Base-by-base conservation (phyloP, 2,329 filamentous ascomycete genomes). In the Cladosporium austrohemisphaericum region DNA sequence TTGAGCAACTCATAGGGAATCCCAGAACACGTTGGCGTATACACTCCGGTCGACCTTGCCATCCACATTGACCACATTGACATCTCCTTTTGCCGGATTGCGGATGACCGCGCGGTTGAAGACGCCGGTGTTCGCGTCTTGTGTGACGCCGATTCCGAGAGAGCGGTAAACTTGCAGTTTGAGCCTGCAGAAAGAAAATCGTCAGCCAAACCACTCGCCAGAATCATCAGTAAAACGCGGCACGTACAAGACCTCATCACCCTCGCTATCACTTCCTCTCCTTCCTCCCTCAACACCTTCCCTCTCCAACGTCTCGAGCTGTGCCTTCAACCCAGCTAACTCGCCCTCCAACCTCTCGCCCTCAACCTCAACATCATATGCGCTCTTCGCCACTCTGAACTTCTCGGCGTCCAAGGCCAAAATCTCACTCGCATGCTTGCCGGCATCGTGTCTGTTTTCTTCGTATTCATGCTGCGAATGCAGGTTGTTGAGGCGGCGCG, bases 1-100 rank as follows among this genome's bases (percentile, higher is more conserved):
- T n/a, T n/a, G n/a, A n/a, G n/a, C n/a, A n/a, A n/a, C n/a, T 61
- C 74, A 94, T 67, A 96, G 76, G 23, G 84, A 92, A 62, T 89
- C 79, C 93, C 93, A 98, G 65, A 97, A 94, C 67, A 95, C 95
- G 62, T 95, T 94, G 18, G 91, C 88, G 63, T 96, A 95, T 65
- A 94, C 96, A 67, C 86, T 92, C 54, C 84, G 79, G 51, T 88
- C 92, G 67, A 95, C 91, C 72, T 93, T 95, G 3, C 52, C 57
- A 61, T 97, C 91, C 67, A 98, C 84, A 63, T 95, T 95, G 53
- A 98, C 85, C 41, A 97, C 88, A 66, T 95, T 88, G 44, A 97
- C 89, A 66, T 97, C 91, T 7, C 90, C 91, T 95, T 47, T 47
- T 4, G 44, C 44, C 33, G 33, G 33, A 14, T 47, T 96, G 54